A percentile compares a stretch with the other conserved stretches of the same genome.
phyloP scores from a whole-genome alignment of 2,329 filamentous ascomycete species.

The Polychaeton citri region DNA sequence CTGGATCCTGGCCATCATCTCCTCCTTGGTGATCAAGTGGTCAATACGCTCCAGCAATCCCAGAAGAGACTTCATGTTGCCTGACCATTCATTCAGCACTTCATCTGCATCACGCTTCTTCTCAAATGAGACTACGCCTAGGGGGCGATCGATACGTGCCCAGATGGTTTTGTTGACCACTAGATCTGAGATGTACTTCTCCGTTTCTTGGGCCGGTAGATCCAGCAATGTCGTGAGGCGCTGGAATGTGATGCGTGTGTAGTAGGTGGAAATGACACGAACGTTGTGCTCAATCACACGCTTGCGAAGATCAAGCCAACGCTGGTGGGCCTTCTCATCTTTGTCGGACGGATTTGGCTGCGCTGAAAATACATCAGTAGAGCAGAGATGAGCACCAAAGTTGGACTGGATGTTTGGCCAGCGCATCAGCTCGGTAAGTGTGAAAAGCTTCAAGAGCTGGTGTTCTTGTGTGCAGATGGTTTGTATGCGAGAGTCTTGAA shows the following conservation, averaged over 20 bases:
- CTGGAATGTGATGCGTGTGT: constrained; percentile 89
- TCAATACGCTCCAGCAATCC: constrained; percentile 83
- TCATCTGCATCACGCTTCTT: constrained; percentile 92
- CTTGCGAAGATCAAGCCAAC: constrained; percentile 93
- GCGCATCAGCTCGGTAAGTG: constrained; percentile 90
- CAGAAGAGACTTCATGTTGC: constrained; percentile 89
- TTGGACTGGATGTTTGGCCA: constrained; percentile 87
- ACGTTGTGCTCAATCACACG: constrained; percentile 99
- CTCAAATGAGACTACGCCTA: constrained; percentile 82
- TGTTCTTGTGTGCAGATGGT: constrained; percentile 50
- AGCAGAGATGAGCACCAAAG: constrained; percentile 77
- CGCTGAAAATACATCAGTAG: constrained; percentile 73
- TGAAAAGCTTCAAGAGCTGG: constrained; percentile 85
- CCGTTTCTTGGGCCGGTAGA: constrained; percentile 85
- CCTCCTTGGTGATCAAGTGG: constrained; percentile 97
- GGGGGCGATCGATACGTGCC: constrained; percentile 91
- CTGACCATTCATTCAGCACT: constrained; percentile 94
- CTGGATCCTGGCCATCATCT: constrained; percentile 99
- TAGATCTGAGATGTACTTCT: constrained; percentile 96
- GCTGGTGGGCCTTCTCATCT: constrained; percentile 68
- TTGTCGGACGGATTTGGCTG: constrained; percentile 35
- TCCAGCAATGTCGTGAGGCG: constrained; percentile 85
- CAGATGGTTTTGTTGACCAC: constrained; percentile 97
- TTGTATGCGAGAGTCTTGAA: constrained; percentile 64
- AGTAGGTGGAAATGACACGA: constrained; percentile 94